Evolutionary conservation across 495 filamentous ascomycete genomes (phyloP), one percentile per base, ranked within the genome.

Genomic region (Aspergillus biplanus): DNA sequence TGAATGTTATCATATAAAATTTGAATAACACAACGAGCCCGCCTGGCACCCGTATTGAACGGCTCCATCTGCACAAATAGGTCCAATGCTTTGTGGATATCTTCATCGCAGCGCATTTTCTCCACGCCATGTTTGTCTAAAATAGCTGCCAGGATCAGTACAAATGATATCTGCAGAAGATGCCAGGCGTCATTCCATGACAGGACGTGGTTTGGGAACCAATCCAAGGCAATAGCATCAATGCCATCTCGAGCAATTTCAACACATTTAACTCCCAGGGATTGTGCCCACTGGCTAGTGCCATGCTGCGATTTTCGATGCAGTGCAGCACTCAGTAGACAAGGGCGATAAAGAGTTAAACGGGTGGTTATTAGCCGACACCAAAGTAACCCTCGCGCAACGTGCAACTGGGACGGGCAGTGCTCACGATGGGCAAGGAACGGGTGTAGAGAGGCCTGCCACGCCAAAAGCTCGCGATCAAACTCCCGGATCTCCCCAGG

Each of bases 131-230:
- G 15, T 11, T 55, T 33, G 33, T 55, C 52, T 6, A 31, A 55
- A 9, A 55, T 9, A 15, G 32, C 52, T 33, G 52, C 31, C 1
- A 55, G 32, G 1, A 55, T 9, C 18, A 55, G 18, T 11, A 55
- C 52, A 6, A 55, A 16, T 9, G 18, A 31, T 6, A 55, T 55
- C 56, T 58, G 56, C 11, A 46, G 35, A 9, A 58, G 39, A 47
- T 58, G 56, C 56, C 56, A 58, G 7, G 39, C 56, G 18, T 58
- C 35, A 47, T 58, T 58, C 56, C 56, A 58, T 27, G 56, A 6
- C 18, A 58, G 7, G 34, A 58, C 21, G 6, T 58, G 56, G 39
- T 58, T 58, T 6, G 56, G 56, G 39, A 58, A 47, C 56, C 56
- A 58, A 33, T 58, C 56, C 8, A 27, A 5, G 4, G 34, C 9